Percentiles rank a stretch among this genome's conserved stretches.
Conservation (phyloP, 148 eudicot genomes). For the Chenopodium album region DNA sequence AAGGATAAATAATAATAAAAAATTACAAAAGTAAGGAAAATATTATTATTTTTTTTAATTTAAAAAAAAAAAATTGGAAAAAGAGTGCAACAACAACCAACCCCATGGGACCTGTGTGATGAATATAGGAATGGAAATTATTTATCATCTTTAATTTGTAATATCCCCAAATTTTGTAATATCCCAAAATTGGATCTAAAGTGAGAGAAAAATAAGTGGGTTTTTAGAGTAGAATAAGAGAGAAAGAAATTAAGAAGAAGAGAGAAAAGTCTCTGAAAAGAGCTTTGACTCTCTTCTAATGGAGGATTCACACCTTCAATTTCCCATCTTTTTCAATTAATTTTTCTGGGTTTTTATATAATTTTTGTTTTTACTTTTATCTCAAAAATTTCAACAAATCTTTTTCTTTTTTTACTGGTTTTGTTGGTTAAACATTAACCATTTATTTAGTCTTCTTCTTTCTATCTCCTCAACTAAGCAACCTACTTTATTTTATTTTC, state of each 20-base stretch:
- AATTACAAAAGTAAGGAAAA: neutral
- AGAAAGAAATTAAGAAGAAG: neutral
- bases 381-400: neutral
- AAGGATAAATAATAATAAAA: neutral
- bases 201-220: neutral
- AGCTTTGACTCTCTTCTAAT: constrained; percentile 30
- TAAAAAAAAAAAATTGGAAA: neutral
- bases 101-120: constrained; percentile 1
- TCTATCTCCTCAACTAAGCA: constrained; percentile 27
- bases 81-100: constrained; percentile 1
- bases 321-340: constrained; percentile 14
- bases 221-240: neutral
- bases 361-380: constrained; percentile 15
- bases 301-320: constrained; percentile 36
- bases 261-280: constrained; percentile 11
- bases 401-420: neutral
- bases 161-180: neutral
- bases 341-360: constrained; percentile 7
- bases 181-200: constrained; percentile 8
- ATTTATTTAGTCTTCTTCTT: constrained; percentile 15
- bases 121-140: neutral
- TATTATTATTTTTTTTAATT: too few relatives aligned
- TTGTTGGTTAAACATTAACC: constrained; percentile 14
- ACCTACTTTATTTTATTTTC: constrained; percentile 8
- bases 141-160: neutral